phyloP scores from a whole-genome alignment of 2,329 filamentous ascomycete genomes.

The Blastomyces parvus region DNA sequence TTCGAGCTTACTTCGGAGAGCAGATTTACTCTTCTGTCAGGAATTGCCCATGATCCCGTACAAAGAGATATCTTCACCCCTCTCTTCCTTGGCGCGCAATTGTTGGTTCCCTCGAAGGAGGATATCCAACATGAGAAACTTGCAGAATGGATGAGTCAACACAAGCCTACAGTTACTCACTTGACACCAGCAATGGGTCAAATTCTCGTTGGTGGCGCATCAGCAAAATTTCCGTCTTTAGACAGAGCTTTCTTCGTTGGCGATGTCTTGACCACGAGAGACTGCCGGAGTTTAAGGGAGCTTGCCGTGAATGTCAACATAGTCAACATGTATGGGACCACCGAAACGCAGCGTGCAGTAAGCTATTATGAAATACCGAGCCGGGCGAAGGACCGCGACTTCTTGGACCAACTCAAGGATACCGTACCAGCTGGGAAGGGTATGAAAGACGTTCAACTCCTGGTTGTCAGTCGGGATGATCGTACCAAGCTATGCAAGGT shows the following conservation, averaged over 20 bases:
- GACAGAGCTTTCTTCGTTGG: constrained; percentile 82
- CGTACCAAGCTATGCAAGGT: constrained; percentile 62
- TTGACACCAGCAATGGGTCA: constrained; percentile 95
- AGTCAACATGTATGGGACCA: constrained; percentile 81
- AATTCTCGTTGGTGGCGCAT: constrained; percentile 78
- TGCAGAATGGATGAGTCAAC: constrained; percentile 76
- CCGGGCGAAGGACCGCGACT: constrained; percentile 52
- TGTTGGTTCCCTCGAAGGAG: constrained; percentile 70
- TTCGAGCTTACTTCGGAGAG: constrained; percentile 65
- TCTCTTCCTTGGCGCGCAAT: constrained; percentile 69
- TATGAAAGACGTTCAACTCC: constrained; percentile 80
- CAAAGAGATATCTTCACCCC: constrained; percentile 74
- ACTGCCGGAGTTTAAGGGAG: constrained; percentile 65
- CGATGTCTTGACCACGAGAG: constrained; percentile 75
- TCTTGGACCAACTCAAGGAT: constrained; percentile 58
- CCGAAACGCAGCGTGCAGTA: constrained; percentile 72
- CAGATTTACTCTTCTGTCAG: constrained; percentile 72
- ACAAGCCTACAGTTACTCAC: constrained; percentile 69
- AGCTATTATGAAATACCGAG: constrained; percentile 69
- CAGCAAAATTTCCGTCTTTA: constrained; percentile 65
- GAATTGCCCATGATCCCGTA: constrained; percentile 58
- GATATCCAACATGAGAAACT: constrained; percentile 79
- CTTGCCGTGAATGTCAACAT: constrained; percentile 67
- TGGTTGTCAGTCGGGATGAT: constrained; percentile 66
- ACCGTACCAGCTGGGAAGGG: constrained; percentile 75